Conservation (phyloP, 352 stramenopile genomes). For the Peronosclerospora sorghi region DNA sequence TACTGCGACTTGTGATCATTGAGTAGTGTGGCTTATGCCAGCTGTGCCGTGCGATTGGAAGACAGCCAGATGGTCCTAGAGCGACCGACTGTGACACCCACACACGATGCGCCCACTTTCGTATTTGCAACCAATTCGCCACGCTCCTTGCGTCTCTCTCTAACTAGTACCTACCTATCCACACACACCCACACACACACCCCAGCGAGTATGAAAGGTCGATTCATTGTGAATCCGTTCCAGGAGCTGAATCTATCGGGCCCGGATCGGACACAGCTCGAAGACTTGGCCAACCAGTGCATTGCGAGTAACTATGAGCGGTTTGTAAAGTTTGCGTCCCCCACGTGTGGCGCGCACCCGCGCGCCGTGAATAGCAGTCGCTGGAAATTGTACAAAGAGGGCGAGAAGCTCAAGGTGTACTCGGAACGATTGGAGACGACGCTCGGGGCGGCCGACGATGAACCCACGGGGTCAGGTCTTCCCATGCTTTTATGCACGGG, state of each 20-base stretch:
- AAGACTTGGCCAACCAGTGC: conserved; percentile 16
- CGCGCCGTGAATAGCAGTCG: conserved; percentile 13
- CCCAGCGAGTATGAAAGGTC: conserved; percentile 11
- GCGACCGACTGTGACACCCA: too few species aligned
- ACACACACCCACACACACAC: too few species aligned
- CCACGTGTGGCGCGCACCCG: conserved; percentile 2
- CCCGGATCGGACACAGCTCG: conserved; percentile 7
- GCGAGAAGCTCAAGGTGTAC: conserved; percentile 19
- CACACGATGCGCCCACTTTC: too few species aligned
- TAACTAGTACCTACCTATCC: too few species aligned
- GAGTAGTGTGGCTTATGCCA: too few species aligned
- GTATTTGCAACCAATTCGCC: too few species aligned
- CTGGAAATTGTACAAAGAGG: conserved; percentile 21
- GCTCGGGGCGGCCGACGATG: conserved; percentile 1
- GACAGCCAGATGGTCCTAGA: too few species aligned
- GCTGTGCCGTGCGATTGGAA: too few species aligned
- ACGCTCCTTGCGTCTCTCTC: too few species aligned
- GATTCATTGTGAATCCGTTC: conserved; percentile 27
- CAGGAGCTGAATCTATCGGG: conserved; percentile 11
- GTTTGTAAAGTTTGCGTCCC: conserved; percentile 14
- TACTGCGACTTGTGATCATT: too few species aligned
- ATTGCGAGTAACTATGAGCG: conserved; percentile 13
- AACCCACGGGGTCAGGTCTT: conserved; percentile 8
- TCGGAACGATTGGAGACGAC: conserved; percentile 6
- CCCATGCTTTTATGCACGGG: conserved; percentile 21